Base-by-base conservation (phyloP, 2,329 filamentous ascomycete genomes). In the Ascosphaera apis region DNA sequence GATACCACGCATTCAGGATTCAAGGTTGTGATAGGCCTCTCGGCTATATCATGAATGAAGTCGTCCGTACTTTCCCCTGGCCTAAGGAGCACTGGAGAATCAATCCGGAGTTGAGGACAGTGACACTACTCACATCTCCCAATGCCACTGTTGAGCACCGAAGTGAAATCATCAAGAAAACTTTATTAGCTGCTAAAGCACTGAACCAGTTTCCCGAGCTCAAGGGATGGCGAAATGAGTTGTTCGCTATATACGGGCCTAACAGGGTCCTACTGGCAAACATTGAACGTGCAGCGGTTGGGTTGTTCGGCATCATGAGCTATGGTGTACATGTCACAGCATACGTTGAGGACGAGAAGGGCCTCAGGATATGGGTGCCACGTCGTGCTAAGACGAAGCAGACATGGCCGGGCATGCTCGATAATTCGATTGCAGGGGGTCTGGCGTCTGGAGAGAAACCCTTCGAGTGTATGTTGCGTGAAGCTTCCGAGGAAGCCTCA, bases 361-460 rank as follows among this genome's bases (percentile, higher is more conserved):
- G 73, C 13, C 56, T 91, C 32, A 75, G 72, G 48, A 63, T 98
- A 30, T 95, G 88, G 86, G 69, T 91, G 1, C 79, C 88, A 3
- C 67, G 74, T 33, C 67, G 88, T 7, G 69, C 83, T 9, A 63
- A 62, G 35, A 68, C 62, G 39, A 98, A 95, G 61, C 71, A 79
- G 44, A 93, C 83, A 0, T 98, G 86, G 50, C 76, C 77, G 0
- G 68, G 77, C n/a, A 84, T 93, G 63, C 63, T 98, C 44, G 88
- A 98, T 55, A 98, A 95, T 53, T 83, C 83, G 1, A 88, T 91
- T 4, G 88, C 84, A 0, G 80, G 80, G 2, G 80, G 82, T 0
- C 73, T 95, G 44, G 73, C 76, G 52, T 79, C 80, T 0, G 77
- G 75, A 11, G 84, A 93, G 53, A 65, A 65, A 15, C 77, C 80